Evolutionary conservation across 2,329 filamentous ascomycete species (phyloP).

Genomic region (Colletotrichum cordylinicola): DNA sequence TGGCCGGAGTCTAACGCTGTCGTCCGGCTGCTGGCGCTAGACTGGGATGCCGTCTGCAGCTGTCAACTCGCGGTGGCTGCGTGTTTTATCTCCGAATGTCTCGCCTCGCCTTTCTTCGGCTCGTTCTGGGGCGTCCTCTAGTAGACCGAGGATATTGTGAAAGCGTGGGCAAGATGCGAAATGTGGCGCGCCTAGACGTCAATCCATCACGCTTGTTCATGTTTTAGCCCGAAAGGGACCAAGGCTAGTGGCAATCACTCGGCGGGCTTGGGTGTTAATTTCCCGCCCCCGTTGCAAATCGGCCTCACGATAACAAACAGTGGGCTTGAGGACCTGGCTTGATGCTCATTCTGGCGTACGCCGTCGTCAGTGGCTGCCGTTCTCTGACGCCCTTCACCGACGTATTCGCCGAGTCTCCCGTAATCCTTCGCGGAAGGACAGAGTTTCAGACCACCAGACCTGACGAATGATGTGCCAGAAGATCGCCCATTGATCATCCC

Average conservation of each 20-base stretch:
- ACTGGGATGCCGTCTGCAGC: neutral
- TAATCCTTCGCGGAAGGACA: neutral
- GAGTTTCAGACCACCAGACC: neutral
- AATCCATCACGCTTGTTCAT: neutral
- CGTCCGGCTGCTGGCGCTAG: neutral
- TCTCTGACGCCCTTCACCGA: neutral
- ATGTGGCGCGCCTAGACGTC: neutral
- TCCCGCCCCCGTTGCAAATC: neutral
- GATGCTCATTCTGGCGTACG: neutral
- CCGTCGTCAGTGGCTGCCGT: neutral
- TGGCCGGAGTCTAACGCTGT: neutral
- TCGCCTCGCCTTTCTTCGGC: neutral
- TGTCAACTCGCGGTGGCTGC: neutral
- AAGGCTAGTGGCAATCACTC: conserved; percentile 2
- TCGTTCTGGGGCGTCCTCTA: neutral
- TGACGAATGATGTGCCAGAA: neutral
- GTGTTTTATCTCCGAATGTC: neutral
- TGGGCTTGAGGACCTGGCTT: neutral
- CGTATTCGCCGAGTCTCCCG: neutral
- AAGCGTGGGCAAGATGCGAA: neutral
- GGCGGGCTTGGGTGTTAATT: neutral
- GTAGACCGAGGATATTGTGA: neutral
- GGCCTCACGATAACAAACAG: neutral
- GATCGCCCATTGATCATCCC: neutral
- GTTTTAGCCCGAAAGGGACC: neutral